Conservation (phyloP, 129 eudicot genomes). For the Erigeron canadensis region DNA sequence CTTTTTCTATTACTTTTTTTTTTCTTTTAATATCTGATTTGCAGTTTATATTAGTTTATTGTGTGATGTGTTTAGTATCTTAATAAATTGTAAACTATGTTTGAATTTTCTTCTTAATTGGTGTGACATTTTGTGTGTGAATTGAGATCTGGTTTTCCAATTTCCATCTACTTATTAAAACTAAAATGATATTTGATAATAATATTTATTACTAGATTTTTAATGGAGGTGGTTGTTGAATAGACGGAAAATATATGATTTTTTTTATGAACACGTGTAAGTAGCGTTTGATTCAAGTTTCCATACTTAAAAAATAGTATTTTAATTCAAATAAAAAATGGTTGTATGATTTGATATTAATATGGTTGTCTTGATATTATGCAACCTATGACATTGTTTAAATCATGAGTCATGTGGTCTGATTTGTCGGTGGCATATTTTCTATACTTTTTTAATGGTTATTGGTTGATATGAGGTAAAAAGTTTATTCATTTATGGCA, state of each 20-base stretch:
- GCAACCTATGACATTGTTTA: slow-evolving; percentile 21
- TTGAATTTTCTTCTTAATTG: slow-evolving; percentile 21
- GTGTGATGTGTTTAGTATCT: background rate
- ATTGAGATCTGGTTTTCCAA: slow-evolving; percentile 39
- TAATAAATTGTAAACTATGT: background rate
- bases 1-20: background rate
- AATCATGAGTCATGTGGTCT: slow-evolving; percentile 15
- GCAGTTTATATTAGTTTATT: background rate
- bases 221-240: slow-evolving; percentile 34
- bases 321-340: background rate
- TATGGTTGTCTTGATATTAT: slow-evolving; percentile 14
- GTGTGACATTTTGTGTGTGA: slow-evolving; percentile 17
- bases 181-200: no score
- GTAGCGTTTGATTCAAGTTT: slow-evolving; percentile 33
- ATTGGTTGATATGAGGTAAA: background rate
- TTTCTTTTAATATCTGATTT: slow-evolving; percentile 11
- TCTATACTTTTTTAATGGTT: slow-evolving; percentile 12
- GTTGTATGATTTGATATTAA: background rate
- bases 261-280: slow-evolving; percentile 31
- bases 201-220: background rate
- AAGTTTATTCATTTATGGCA: slow-evolving; percentile 8
- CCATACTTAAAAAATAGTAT: background rate
- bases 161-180: no score
- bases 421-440: slow-evolving; percentile 6
- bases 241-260: slow-evolving; percentile 24